Conservation (phyloP, 176 grass and related monocot genomes). For the Luzula sylvatica region DNA sequence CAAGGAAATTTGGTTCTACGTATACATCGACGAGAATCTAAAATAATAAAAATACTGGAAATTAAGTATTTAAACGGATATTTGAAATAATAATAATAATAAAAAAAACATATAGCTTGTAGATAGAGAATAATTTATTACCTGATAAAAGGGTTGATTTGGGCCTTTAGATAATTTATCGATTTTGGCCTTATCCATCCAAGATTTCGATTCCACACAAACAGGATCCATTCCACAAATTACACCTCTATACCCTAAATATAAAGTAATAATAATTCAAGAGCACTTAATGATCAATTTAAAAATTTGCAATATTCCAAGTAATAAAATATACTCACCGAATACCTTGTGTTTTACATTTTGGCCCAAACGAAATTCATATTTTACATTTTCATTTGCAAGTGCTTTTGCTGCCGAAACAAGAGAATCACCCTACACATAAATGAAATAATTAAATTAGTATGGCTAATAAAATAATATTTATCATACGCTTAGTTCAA, state of each 20-base stretch:
- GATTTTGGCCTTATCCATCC: conserved; percentile 83
- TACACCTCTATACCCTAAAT: conserved; percentile 89
- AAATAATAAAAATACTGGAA: neutral
- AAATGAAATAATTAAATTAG: conserved; percentile 20
- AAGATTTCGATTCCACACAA: conserved; percentile 90
- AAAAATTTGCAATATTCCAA: conserved; percentile 15
- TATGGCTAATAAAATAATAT: neutral
- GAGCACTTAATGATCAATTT: conserved; percentile 16
- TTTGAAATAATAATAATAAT: too few relatives aligned
- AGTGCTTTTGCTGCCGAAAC: conserved; percentile 86
- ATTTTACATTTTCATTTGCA: conserved; percentile 68
- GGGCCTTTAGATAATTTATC: conserved; percentile 68
- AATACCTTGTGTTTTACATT: conserved; percentile 77
- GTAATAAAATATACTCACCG: conserved; percentile 39
- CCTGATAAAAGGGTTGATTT: conserved; percentile 99
- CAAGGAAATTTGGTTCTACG: conserved; percentile 83
- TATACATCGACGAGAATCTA: conserved; percentile 94
- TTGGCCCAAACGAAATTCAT: conserved; percentile 85
- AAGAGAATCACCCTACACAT: conserved; percentile 61
- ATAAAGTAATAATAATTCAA: neutral
- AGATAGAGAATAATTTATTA: conserved; percentile 10
- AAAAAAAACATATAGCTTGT: too few relatives aligned
- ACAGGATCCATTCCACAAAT: conserved; percentile 99
- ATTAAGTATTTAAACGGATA: neutral
- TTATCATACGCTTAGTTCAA: too few relatives aligned